Evolutionary conservation across 2,329 filamentous ascomycete genomes (phyloP).

Genomic region (Phoma sp.): DNA sequence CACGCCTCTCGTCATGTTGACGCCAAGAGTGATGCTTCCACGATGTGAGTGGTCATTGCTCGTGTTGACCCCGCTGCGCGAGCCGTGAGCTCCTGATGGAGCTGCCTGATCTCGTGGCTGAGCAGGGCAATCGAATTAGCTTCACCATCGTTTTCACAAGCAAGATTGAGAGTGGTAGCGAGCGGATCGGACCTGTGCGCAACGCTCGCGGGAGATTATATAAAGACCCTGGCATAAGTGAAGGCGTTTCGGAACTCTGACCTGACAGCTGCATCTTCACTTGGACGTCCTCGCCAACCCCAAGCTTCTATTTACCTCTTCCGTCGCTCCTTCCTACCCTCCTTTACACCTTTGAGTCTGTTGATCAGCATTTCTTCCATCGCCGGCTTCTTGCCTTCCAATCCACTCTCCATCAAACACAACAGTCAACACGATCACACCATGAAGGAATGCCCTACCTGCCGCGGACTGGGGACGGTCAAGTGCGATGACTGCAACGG

Average conservation of each 20-base stretch:
- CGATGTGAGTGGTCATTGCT: conserved; percentile 5
- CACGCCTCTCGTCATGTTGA: neutral
- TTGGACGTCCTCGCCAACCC: conserved; percentile 4
- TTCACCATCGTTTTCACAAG: conserved; percentile 17
- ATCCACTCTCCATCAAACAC: too few relatives aligned
- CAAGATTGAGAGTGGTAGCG: conserved; percentile 19
- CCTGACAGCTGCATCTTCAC: conserved; percentile 17
- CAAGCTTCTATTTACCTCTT: conserved; percentile 1
- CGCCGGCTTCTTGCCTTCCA: neutral
- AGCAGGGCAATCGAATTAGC: conserved; percentile 12
- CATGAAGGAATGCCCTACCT: conserved; percentile 45
- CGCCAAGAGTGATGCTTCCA: conserved; percentile 1
- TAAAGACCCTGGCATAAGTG: conserved; percentile 25
- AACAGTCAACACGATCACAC: neutral
- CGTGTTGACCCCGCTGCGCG: conserved; percentile 17
- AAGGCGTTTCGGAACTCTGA: conserved; percentile 26
- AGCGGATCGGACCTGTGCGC: conserved; percentile 20
- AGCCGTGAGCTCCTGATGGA: conserved; percentile 13
- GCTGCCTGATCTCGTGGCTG: conserved; percentile 16
- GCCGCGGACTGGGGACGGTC: conserved; percentile 41
- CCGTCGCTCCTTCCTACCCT: conserved; percentile 2
- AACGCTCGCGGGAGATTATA: conserved; percentile 22
- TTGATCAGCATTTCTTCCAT: conserved; percentile 9
- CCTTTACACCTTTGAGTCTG: neutral
- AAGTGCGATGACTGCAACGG: conserved; percentile 47